phyloP scores from a whole-genome alignment of 1,284 basidiomycete genomes.

The Fomitopsis palustris region DNA sequence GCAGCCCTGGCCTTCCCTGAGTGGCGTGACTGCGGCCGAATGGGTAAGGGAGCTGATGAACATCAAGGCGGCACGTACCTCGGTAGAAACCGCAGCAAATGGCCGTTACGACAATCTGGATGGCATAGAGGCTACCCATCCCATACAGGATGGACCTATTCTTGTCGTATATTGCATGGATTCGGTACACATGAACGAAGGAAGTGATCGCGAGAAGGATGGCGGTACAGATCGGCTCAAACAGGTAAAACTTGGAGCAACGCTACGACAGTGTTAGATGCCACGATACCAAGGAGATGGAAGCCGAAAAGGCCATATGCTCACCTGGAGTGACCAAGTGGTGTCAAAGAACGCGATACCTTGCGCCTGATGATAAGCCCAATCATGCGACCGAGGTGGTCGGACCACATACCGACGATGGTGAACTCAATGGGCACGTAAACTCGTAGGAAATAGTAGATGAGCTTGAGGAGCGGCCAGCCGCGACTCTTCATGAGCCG shows the following conservation, averaged over 20 bases:
- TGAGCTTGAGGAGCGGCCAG: slow-evolving; percentile 73
- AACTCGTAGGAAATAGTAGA: slow-evolving; percentile 68
- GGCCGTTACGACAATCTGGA: slow-evolving; percentile 66
- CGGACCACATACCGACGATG: slow-evolving; percentile 54
- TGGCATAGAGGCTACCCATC: slow-evolving; percentile 56
- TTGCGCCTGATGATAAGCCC: slow-evolving; percentile 24
- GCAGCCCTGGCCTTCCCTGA: slow-evolving; percentile 70
- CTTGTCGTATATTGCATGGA: slow-evolving; percentile 73
- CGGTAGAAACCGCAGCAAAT: slow-evolving; percentile 74
- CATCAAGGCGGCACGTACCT: slow-evolving; percentile 35
- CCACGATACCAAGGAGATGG: slow-evolving; percentile 2
- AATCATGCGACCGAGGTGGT: background rate
- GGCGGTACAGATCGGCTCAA: slow-evolving; percentile 80
- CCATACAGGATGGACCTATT: slow-evolving; percentile 46
- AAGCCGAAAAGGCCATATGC: slow-evolving; percentile 17
- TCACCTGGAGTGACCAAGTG: slow-evolving; percentile 51
- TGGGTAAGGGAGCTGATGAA: slow-evolving; percentile 8
- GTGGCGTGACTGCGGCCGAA: slow-evolving; percentile 53
- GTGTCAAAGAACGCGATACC: slow-evolving; percentile 82
- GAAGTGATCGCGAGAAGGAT: slow-evolving; percentile 70
- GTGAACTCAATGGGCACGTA: slow-evolving; percentile 78
- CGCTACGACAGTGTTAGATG: slow-evolving; percentile 32
- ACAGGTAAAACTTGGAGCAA: slow-evolving; percentile 72
- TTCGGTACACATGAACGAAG: slow-evolving; percentile 68
- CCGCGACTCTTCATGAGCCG: slow-evolving; percentile 60